Evolutionary conservation across 2,329 filamentous ascomycete species (phyloP), one percentile per base, ranked within the genome.

Genomic region (Gnomoniopsis sp.): DNA sequence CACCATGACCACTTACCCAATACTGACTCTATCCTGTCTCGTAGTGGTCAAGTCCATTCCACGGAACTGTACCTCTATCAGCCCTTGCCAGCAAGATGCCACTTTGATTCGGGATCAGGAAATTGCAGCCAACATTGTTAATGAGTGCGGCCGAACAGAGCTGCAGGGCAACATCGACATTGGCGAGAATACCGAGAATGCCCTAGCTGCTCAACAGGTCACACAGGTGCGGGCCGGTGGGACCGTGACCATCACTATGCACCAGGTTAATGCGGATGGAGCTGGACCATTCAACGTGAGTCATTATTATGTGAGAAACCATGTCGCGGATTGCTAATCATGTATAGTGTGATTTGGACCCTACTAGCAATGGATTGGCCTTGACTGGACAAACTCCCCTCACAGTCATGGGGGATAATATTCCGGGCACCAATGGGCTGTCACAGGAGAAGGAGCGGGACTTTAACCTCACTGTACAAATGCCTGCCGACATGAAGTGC

Each of bases 1-100:
- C 12, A 46, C n/a, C 19, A 52, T 30, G 46, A n/a, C n/a, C n/a
- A n/a, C n/a, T n/a, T n/a, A n/a, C n/a, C n/a, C n/a, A n/a, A 30
- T 30, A 8, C 26, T 30, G 26, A 30, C 26, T 4, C 8, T 8
- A 8, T 8, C 8, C 8, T 30, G 26, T 30, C 8, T 30, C 8
- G 26, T 8, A 79, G 78, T 86, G 57, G 76, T 83, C 63, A 70
- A 77, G 43, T 71, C 69, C 59, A 75, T 85, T 63, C 81, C 85
- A 30, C 79, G 84, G 62, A 84, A 86, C 68, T 85, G 84, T 67
- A 85, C 82, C 15, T 74, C 74, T 51, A 83, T 86, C 71, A 82
- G 78, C 67, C 84, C 84, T 26, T 87, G 85, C 75, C 84, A 87
- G 66, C 82, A 83, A 63, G 85, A 88, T 61, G 76, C 84, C 8